These are phyloP conservation scores for Cryphonectria naterciae DNA, from an alignment of 2,329 filamentous ascomycete species.

Conservation along the genomic window DNA sequence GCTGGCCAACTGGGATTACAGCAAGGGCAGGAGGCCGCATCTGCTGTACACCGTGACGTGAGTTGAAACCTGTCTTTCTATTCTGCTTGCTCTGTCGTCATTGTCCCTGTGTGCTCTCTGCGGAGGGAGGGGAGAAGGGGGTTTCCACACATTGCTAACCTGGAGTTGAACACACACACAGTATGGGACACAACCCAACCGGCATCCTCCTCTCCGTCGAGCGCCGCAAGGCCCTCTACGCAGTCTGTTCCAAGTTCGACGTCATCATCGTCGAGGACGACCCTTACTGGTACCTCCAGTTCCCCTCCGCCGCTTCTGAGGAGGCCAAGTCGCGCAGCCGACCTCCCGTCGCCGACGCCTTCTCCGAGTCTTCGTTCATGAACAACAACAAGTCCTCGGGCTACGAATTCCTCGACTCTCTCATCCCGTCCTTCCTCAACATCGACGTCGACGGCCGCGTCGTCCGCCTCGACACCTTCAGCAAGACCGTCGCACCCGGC, in stretches of 20 bases:
- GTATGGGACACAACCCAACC: slow-evolving; percentile 85
- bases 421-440: slow-evolving; percentile 80
- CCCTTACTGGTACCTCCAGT: slow-evolving; percentile 95
- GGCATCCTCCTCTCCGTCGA: slow-evolving; percentile 73
- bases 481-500: slow-evolving; percentile 88
- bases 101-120: neutral
- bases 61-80: slow-evolving; percentile 42
- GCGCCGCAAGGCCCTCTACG: slow-evolving; percentile 79
- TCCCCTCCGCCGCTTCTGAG: slow-evolving; percentile 66
- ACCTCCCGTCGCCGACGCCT: slow-evolving; percentile 37
- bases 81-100: neutral
- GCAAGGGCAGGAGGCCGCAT: slow-evolving; percentile 75
- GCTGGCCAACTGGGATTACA: slow-evolving; percentile 78
- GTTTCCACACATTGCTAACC: neutral
- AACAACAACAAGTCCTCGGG: slow-evolving; percentile 56
- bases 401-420: slow-evolving; percentile 78
- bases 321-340: slow-evolving; percentile 54
- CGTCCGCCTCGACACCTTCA: slow-evolving; percentile 89
- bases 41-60: slow-evolving; percentile 89
- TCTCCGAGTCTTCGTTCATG: slow-evolving; percentile 37
- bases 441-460: slow-evolving; percentile 87
- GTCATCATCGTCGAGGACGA: slow-evolving; percentile 93
- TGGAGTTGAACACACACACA: neutral
- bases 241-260: slow-evolving; percentile 80
- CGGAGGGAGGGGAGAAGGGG: neutral